Percentiles rank a stretch among this genome's conserved stretches.
Conservation (phyloP, 2,329 filamentous ascomycete genomes). For the Ophiognomonia clavigignenti-juglandacearum region DNA sequence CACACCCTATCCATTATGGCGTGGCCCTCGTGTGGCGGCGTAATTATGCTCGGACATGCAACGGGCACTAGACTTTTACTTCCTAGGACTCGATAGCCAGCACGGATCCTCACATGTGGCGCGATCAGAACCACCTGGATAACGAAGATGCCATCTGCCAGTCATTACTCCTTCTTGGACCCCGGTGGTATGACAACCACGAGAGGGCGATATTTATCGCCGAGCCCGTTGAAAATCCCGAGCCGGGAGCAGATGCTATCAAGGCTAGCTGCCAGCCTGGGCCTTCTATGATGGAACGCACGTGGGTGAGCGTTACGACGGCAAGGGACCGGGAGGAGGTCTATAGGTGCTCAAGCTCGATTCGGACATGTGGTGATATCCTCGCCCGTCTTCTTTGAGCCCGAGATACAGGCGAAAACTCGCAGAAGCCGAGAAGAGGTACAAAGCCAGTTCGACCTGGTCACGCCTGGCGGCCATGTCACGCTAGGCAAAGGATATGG, state of each 20-base stretch:
- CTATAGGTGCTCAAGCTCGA: not conserved
- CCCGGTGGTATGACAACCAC: not conserved
- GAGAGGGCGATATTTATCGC: not conserved
- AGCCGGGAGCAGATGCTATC: not conserved
- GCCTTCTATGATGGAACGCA: not conserved
- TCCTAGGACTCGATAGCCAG: not conserved
- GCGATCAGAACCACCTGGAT: not conserved
- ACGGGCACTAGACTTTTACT: not conserved
- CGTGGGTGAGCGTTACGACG: not conserved
- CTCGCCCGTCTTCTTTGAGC: not conserved
- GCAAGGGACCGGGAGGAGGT: not conserved
- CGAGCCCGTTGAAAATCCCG: not conserved
- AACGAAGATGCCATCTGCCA: not conserved
- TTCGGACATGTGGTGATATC: not conserved
- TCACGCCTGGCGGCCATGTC: no score
- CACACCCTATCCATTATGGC: no score
- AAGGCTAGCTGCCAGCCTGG: not conserved
- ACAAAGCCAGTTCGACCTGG: not conserved
- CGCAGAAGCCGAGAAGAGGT: not conserved
- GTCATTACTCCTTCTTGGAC: not conserved
- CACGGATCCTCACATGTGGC: not conserved
- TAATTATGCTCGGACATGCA: not conserved
- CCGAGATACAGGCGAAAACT: no score
- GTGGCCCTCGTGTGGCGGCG: not conserved
- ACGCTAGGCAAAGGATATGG: not conserved